phyloP scores from a whole-genome alignment of 306 rosid species.

The Canavalia ensiformis region DNA sequence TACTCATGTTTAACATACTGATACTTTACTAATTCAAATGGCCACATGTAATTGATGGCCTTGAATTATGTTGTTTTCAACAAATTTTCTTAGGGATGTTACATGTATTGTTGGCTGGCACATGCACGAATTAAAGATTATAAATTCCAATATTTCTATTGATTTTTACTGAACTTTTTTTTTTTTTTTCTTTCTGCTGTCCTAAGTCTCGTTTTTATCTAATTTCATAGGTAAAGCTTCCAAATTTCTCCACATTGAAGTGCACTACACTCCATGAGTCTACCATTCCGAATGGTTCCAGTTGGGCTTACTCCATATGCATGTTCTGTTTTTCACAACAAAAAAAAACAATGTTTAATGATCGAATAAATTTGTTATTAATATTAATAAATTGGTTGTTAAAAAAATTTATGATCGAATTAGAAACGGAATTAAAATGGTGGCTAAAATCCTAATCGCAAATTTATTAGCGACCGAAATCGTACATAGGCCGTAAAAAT shows the following conservation, averaged over 20 bases:
- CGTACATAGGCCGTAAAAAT: no score
- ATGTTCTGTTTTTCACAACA: constrained; percentile 58
- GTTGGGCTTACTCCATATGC: constrained; percentile 69
- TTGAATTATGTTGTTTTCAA: constrained; percentile 18
- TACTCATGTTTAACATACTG: constrained; percentile 29
- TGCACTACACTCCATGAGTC: constrained; percentile 79
- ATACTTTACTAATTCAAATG: constrained; percentile 32
- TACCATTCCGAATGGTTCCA: constrained; percentile 84
- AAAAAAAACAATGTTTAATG: no score
- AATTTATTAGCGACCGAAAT: no score
- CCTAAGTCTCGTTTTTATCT: constrained; percentile 24
- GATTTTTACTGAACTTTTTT: constrained; percentile 35
- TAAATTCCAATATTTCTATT: constrained; percentile 22
- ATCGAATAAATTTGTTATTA: no score
- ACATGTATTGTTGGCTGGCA: constrained; percentile 34
- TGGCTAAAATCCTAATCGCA: no score
- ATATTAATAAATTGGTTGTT: no score
- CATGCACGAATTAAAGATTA: neutral
- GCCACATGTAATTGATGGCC: constrained; percentile 8
- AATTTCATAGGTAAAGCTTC: constrained; percentile 77
- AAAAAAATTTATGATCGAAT: no score
- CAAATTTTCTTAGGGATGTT: constrained; percentile 6
- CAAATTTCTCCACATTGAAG: constrained; percentile 64
- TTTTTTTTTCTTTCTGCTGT: constrained; percentile 29
- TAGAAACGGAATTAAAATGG: no score